A percentile compares a stretch with the other conserved stretches of the same genome.
Conservation (phyloP, 1,284 basidiomycete species). For the Ustilago shanxiensis region DNA sequence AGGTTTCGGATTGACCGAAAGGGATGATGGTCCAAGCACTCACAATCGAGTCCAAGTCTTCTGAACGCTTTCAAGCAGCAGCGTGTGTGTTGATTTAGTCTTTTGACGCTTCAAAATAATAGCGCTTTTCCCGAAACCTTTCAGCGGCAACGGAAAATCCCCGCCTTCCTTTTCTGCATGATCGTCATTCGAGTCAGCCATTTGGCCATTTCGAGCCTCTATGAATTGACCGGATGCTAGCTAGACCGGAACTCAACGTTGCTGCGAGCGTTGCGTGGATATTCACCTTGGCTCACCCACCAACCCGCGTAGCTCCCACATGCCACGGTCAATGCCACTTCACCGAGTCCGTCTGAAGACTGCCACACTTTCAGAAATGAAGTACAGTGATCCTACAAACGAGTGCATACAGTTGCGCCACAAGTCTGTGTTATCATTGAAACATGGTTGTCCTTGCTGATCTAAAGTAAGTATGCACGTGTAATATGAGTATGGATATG, state of each 20-base stretch:
- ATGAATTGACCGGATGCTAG: not conserved
- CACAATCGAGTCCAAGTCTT: constrained; percentile 1
- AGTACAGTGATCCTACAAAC: not conserved
- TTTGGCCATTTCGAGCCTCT: too few relatives aligned
- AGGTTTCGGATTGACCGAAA: constrained; percentile 4
- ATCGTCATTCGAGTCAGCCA: too few relatives aligned
- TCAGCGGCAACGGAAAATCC: too few relatives aligned
- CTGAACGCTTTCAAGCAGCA: not conserved
- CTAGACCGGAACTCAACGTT: not conserved
- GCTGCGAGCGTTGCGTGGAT: not conserved
- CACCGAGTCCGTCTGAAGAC: not conserved
- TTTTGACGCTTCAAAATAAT: not conserved
- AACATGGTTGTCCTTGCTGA: not conserved
- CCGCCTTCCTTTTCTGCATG: too few relatives aligned
- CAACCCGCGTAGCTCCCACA: not conserved
- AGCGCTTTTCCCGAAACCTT: too few relatives aligned
- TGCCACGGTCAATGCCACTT: not conserved
- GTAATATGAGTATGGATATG: too few relatives aligned
- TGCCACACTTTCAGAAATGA: not conserved
- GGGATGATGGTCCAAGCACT: constrained; percentile 7
- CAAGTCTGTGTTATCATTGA: not conserved
- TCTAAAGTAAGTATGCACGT: too few relatives aligned
- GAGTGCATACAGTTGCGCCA: not conserved
- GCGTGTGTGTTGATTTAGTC: not conserved
- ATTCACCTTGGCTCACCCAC: not conserved